Conservation (phyloP, 2,329 filamentous ascomycete species). For the Coniella lustricola region DNA sequence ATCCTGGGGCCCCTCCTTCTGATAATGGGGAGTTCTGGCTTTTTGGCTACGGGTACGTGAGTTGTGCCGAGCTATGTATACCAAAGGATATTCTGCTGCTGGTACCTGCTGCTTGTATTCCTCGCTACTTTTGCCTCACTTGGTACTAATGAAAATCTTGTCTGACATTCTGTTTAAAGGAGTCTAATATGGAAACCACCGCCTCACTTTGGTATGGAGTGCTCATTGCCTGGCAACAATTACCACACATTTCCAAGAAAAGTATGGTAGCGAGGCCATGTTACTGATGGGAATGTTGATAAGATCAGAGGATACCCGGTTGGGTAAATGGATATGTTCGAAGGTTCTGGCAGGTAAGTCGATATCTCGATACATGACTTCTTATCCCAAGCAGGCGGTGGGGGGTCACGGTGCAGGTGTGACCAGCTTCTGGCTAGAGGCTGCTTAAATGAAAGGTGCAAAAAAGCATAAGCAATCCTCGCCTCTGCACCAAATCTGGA, state of each 20-base stretch:
- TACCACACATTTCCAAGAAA: neutral
- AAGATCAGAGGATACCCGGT: constrained; percentile 78
- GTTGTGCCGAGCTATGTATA: constrained; percentile 1
- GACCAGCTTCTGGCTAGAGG: no score
- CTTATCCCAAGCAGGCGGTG: constrained; percentile 9
- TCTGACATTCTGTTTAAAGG: constrained; percentile 36
- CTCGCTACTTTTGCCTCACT: neutral
- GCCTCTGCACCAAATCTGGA: neutral
- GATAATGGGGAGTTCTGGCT: constrained; percentile 74
- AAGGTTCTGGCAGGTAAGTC: constrained; percentile 90
- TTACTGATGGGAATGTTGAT: neutral
- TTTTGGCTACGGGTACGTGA: constrained; percentile 80
- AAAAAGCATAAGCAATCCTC: neutral
- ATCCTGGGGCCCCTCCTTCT: constrained; percentile 20
- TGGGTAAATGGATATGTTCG: constrained; percentile 92
- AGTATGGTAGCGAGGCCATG: neutral
- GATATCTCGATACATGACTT: neutral
- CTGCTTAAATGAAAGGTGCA: neutral
- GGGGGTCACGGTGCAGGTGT: no score
- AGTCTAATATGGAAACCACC: constrained; percentile 98
- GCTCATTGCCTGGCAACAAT: neutral
- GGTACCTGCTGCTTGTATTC: neutral
- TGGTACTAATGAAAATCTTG: constrained; percentile 4
- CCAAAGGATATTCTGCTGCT: neutral
- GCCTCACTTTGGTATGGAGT: constrained; percentile 74